Evolutionary conservation across 768 basidiomycete species (phyloP).

Genomic region (Tylopilus sp.): DNA sequence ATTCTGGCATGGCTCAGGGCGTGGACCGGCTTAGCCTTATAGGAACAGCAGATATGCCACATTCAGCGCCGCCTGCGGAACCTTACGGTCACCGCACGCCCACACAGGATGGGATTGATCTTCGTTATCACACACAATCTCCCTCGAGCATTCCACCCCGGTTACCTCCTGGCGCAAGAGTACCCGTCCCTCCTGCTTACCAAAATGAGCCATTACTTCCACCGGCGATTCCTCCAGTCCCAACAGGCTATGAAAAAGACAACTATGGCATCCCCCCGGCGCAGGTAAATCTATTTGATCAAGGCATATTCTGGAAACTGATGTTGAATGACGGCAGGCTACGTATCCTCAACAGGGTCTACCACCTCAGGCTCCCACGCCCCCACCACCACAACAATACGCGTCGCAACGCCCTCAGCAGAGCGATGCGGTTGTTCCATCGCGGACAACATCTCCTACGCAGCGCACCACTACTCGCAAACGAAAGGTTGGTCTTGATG

Average conservation of each 20-base stretch:
- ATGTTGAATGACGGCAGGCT: slow-evolving; percentile 14
- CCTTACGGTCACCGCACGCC: slow-evolving; percentile 25
- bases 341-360: slow-evolving; percentile 25
- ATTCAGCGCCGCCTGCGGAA: slow-evolving; percentile 18
- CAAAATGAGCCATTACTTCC: slow-evolving; percentile 33
- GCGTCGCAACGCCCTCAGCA: slow-evolving; percentile 30
- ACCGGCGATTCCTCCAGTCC: slow-evolving; percentile 12
- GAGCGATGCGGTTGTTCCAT: slow-evolving; percentile 16
- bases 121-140: slow-evolving; percentile 38
- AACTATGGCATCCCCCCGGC: slow-evolving; percentile 19
- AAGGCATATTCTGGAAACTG: neutral
- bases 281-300: slow-evolving; percentile 19
- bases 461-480: slow-evolving; percentile 48
- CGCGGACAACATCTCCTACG: slow-evolving; percentile 36
- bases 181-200: slow-evolving; percentile 34
- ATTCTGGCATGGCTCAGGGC: slow-evolving; percentile 31
- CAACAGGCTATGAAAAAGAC: slow-evolving; percentile 29
- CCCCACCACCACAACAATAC: slow-evolving; percentile 26
- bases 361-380: slow-evolving; percentile 14
- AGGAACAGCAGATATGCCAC: slow-evolving; percentile 35
- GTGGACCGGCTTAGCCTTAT: slow-evolving; percentile 49
- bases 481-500: slow-evolving; percentile 93
- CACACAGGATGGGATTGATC: slow-evolving; percentile 37
- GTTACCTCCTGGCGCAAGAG: slow-evolving; percentile 38
- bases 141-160: slow-evolving; percentile 32